phyloP scores from a whole-genome alignment of 768 basidiomycete genomes.

The Mycena rosella region DNA sequence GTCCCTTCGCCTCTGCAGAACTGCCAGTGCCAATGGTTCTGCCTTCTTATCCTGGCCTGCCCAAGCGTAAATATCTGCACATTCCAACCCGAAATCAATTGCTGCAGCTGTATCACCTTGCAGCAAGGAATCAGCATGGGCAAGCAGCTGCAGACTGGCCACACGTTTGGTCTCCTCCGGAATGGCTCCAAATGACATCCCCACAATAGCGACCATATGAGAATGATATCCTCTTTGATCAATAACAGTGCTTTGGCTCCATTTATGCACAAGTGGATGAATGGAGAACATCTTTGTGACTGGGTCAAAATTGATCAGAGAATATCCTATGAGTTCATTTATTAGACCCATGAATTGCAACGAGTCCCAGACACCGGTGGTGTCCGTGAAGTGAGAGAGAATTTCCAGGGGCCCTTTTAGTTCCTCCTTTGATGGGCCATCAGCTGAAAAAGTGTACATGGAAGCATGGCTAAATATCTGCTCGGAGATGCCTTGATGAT shows the following conservation, averaged over 20 bases:
- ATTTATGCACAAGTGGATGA: no score
- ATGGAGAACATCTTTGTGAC: background rate
- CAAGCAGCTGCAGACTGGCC: background rate
- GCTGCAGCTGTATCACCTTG: no score
- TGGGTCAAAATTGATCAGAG: constrained; percentile 2
- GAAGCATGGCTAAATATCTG: constrained; percentile 13
- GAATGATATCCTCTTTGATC: background rate
- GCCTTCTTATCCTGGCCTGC: no score
- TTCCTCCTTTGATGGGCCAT: background rate
- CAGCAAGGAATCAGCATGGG: background rate
- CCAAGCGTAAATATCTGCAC: no score
- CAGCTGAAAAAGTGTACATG: background rate
- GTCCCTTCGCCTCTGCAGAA: no score
- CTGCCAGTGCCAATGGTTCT: no score
- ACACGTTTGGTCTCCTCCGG: background rate
- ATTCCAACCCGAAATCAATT: no score
- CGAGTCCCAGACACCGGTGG: constrained; percentile 3
- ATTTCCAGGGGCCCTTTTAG: background rate
- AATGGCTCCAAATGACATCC: background rate
- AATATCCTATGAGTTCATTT: constrained; percentile 11
- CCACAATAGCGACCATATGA: background rate
- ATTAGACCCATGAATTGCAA: background rate
- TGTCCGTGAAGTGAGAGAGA: background rate
- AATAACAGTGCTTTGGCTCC: background rate
- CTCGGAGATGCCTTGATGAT: constrained; percentile 12